Percentiles rank a stretch among this genome's conserved stretches.
phyloP scores from a whole-genome alignment of 1,139 yeast genomes.

The Saccharomyces hybrid region DNA sequence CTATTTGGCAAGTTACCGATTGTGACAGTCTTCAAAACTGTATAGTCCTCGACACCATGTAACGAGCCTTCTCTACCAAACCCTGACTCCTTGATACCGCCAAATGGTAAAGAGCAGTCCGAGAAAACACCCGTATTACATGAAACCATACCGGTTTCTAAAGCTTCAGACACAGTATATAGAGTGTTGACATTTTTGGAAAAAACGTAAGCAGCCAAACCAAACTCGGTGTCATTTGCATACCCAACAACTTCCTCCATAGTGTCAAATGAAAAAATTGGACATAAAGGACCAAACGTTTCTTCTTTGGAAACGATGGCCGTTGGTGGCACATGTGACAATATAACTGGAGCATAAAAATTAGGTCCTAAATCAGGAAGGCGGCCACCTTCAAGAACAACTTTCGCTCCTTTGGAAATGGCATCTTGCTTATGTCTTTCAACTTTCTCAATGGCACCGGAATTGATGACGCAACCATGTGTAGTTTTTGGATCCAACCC shows the following conservation, averaged over 20 bases:
- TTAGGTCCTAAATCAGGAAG: conserved; percentile 61
- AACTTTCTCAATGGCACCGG: conserved; percentile 60
- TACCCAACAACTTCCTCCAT: conserved; percentile 61
- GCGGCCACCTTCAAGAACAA: conserved; percentile 58
- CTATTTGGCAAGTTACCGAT: conserved; percentile 34
- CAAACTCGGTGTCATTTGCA: conserved; percentile 67
- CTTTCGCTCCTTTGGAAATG: conserved; percentile 57
- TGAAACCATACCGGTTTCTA: conserved; percentile 78
- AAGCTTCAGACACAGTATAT: conserved; percentile 59
- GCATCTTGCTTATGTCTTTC: conserved; percentile 71
- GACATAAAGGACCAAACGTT: conserved; percentile 88
- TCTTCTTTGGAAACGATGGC: conserved; percentile 67
- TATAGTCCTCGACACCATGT: conserved; percentile 69
- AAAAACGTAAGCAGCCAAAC: conserved; percentile 76
- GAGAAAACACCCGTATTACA: conserved; percentile 68
- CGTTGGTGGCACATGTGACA: conserved; percentile 54
- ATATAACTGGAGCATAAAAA: conserved; percentile 71
- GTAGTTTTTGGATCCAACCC: conserved; percentile 62
- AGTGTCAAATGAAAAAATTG: conserved; percentile 55
- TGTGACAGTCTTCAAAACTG: conserved; percentile 55
- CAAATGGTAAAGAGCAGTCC: conserved; percentile 69
- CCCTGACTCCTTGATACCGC: conserved; percentile 75
- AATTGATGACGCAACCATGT: conserved; percentile 79
- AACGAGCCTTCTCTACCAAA: conserved; percentile 78
- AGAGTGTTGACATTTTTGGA: conserved; percentile 56